These are phyloP conservation scores for Pleurotus cornucopiae DNA, from an alignment of 768 basidiomycete genomes.

Conservation along the genomic window DNA sequence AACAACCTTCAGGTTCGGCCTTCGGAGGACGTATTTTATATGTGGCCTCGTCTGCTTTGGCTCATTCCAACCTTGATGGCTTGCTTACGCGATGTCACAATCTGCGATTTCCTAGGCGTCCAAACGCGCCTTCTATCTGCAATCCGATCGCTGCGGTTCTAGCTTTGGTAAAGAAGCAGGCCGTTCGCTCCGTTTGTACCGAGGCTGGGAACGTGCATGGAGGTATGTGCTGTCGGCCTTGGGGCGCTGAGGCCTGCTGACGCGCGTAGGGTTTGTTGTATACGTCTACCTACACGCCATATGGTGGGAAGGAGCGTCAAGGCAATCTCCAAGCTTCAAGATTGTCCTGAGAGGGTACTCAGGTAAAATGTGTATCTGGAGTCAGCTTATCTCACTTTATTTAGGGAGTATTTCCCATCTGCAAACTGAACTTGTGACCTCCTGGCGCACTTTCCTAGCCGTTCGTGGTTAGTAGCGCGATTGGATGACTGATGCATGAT, in stretches of 20 bases:
- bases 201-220: constrained; percentile 2
- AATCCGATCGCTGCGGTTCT: constrained; percentile 7
- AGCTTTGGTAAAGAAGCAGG: not conserved
- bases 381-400: not conserved
- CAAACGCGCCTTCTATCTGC: not conserved
- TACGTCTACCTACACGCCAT: not conserved
- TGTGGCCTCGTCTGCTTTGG: not conserved
- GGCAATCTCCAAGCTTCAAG: not conserved
- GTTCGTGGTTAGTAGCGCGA: not conserved
- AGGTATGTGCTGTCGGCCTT: not conserved
- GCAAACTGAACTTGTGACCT: no score
- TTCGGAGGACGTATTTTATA: no score
- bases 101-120: not conserved
- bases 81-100: not conserved
- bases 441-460: no score
- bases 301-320: not conserved
- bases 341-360: not conserved
- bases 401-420: no score
- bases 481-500: not conserved
- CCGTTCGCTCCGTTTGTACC: constrained; percentile 2
- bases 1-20: no score
- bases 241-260: not conserved
- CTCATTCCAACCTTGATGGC: not conserved
- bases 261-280: no score
- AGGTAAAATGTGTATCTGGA: not conserved